phyloP scores from a whole-genome alignment of 441 rosid species.

The Croton setiger region DNA sequence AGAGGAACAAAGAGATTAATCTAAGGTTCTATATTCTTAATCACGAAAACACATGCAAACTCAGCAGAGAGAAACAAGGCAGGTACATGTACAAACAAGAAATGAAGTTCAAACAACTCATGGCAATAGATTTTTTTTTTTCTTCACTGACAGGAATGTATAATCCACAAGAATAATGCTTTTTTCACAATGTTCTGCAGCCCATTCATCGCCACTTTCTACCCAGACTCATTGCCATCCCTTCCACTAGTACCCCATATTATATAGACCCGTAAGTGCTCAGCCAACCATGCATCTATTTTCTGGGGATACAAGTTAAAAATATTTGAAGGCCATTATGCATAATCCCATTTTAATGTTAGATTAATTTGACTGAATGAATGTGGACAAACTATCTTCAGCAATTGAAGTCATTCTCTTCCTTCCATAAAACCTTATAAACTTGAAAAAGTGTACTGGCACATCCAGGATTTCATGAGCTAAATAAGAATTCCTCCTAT shows the following conservation, averaged over 20 bases:
- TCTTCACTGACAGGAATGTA: no score
- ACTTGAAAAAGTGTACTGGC: background rate
- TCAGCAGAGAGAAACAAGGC: no score
- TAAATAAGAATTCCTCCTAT: background rate
- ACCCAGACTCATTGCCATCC: background rate
- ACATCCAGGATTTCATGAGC: conserved; percentile 1
- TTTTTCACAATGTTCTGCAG: background rate
- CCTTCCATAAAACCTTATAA: background rate
- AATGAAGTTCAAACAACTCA: no score
- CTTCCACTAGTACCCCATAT: background rate
- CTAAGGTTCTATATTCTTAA: no score
- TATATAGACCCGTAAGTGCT: background rate
- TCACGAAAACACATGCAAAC: no score
- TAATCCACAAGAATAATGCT: no score
- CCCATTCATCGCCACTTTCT: background rate
- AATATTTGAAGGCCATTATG: background rate
- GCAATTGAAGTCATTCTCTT: background rate
- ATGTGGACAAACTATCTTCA: background rate
- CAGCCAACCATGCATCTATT: background rate
- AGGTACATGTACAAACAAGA: no score
- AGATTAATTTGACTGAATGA: background rate
- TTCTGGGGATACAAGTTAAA: background rate
- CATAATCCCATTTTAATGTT: background rate
- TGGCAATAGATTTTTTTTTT: no score
- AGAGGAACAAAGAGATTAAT: background rate